phyloP scores from a whole-genome alignment of 306 rosid genomes.

The Dalbergia cultrata region DNA sequence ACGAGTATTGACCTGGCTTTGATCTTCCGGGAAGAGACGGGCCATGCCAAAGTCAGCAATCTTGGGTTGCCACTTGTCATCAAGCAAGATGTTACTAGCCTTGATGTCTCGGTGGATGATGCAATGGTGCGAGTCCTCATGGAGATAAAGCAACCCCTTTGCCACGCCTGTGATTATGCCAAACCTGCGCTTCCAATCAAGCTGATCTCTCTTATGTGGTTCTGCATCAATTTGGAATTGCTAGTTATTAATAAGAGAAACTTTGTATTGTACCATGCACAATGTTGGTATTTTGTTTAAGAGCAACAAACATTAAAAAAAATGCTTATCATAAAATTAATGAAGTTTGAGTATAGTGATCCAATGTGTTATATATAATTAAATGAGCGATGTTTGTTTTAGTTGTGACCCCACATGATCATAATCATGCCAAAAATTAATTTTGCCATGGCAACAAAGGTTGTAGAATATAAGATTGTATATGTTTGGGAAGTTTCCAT shows the following conservation, averaged over 20 bases:
- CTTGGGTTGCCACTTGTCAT: conserved; percentile 90
- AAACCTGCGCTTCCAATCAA: conserved; percentile 86
- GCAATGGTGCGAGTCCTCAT: conserved; percentile 86
- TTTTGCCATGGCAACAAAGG: conserved; percentile 7
- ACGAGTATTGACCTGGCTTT: conserved; percentile 89
- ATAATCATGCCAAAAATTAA: not conserved
- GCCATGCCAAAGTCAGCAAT: conserved; percentile 99
- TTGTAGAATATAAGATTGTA: not conserved
- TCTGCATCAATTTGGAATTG: conserved; percentile 54
- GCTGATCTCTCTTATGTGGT: conserved; percentile 59
- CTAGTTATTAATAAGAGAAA: too few relatives aligned
- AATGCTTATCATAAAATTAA: not conserved
- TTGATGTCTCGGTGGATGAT: conserved; percentile 95
- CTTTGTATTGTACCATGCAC: too few relatives aligned
- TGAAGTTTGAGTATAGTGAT: not conserved
- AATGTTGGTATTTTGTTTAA: too few relatives aligned
- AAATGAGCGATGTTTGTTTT: too few relatives aligned
- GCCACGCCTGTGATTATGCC: conserved; percentile 86
- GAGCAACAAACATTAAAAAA: not conserved
- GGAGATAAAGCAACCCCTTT: conserved; percentile 90
- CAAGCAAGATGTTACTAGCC: conserved; percentile 90
- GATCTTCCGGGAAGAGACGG: conserved; percentile 96
- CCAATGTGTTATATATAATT: too few relatives aligned
- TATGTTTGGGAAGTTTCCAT: conserved; percentile 19
- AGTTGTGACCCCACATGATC: not conserved